These are phyloP conservation scores for Xanthoparmelia taractica DNA, from an alignment of 495 filamentous ascomycete species.

Conservation along the genomic window DNA sequence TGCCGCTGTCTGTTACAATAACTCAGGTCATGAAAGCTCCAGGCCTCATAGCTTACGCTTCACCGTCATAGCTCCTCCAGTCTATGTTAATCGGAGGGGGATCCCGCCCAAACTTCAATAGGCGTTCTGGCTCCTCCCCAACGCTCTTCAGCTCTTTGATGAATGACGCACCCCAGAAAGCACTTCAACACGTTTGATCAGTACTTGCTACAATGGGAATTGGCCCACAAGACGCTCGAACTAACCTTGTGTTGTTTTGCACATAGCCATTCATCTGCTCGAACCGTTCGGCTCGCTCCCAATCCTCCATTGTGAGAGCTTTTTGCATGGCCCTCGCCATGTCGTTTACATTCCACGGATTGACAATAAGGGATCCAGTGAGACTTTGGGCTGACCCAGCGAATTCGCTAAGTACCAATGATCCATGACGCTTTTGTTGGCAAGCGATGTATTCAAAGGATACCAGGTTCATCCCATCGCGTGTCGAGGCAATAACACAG, in stretches of 20 bases:
- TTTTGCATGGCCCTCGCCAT: constrained; percentile 77
- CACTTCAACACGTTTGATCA: constrained; percentile 43
- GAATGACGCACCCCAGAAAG: constrained; percentile 96
- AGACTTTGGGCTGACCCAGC: constrained; percentile 82
- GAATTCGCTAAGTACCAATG: constrained; percentile 89
- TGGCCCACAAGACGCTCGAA: constrained; percentile 7
- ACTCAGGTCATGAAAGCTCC: not conserved
- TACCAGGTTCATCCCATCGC: constrained; percentile 97
- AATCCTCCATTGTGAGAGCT: constrained; percentile 75
- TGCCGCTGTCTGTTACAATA: not conserved
- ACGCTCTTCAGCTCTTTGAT: constrained; percentile 74
- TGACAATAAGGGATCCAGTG: constrained; percentile 78
- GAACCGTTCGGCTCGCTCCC: constrained; percentile 75
- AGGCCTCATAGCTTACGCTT: not conserved
- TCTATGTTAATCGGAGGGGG: constrained; percentile 19
- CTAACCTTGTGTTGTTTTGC: constrained; percentile 74
- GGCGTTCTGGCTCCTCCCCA: constrained; percentile 16
- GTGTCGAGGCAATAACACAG: constrained; percentile 80
- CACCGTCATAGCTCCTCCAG: constrained; percentile 20
- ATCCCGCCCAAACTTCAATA: constrained; percentile 17
- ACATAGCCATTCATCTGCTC: constrained; percentile 76
- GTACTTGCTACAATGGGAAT: not conserved
- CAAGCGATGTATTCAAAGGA: constrained; percentile 94
- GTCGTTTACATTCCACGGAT: constrained; percentile 87
- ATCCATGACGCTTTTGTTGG: constrained; percentile 73